Evolutionary conservation across 2,329 filamentous ascomycete genomes (phyloP), one percentile per base, ranked within the genome.

Genomic region (Ramularia collo-cygni): DNA sequence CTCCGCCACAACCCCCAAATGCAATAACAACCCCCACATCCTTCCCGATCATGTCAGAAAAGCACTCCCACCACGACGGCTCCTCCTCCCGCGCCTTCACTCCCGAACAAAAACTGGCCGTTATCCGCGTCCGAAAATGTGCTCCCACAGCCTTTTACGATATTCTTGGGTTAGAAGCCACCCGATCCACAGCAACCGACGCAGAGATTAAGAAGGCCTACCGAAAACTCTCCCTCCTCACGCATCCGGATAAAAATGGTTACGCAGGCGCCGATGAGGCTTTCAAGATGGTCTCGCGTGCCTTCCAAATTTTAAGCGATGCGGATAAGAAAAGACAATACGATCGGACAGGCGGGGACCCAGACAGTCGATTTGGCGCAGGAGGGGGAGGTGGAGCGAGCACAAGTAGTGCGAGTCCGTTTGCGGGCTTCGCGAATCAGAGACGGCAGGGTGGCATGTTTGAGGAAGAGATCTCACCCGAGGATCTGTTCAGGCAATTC

Each of bases 211-310:
- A 96, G 66, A 96, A 96, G 71, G 90, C 92, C 5, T 98, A 98
- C 68, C 79, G 90, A 59, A 96, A 95, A 68, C 75, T 93, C 62
- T 92, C 85, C 61, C 70, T 98, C 57, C 74, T 96, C 59, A 98
- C 92, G 44, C 92, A 98, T 71, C 92, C 92, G 48, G 92, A 98
- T 72, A 98, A 98, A 72, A 98, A 98, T 73, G 89, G 89, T 36
- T 89, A 95, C 63, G 82, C 90, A 27, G 80, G 93, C 44, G 90
- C 92, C 40, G 92, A 95, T 62, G 92, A 98, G 69, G 92, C 92
- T 21, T 98, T 98, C 71, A 98, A 98, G 72, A 85, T 95, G 85
- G 88, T 98, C 16, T 85, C 86, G 57, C 77, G 87, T 55, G 92
- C 92, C 12, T 98, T 98, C 63, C 85, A 93, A 54, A 79, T 96